Conservation (phyloP, 73 alveolate species). For the Stentor coeruleus region DNA sequence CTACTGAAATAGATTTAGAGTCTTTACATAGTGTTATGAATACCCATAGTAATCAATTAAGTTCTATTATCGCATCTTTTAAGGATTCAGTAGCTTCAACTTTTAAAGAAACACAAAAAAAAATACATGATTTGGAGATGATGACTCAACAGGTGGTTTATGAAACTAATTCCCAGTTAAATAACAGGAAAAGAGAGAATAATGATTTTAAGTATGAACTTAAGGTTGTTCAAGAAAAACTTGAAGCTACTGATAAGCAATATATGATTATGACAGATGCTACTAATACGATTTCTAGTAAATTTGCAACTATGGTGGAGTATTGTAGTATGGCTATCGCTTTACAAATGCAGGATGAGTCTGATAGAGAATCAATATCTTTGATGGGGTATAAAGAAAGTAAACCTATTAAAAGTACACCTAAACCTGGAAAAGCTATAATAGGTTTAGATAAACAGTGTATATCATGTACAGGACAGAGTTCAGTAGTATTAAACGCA, state of each 20-base stretch:
- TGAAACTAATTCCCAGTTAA: neutral
- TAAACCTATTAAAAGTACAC: neutral
- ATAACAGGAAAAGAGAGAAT: constrained; percentile 11
- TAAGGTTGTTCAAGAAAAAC: neutral
- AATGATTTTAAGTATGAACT: neutral
- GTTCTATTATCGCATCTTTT: no score
- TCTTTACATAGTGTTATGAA: no score
- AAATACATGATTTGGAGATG: neutral
- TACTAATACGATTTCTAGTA: neutral
- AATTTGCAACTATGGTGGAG: neutral
- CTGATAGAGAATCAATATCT: neutral
- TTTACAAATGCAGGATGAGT: neutral
- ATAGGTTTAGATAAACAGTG: constrained; percentile 39
- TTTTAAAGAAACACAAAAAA: no score
- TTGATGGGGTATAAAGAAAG: constrained; percentile 5
- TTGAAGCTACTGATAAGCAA: neutral
- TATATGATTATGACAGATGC: neutral
- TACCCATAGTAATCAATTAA: no score
- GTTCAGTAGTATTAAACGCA: constrained; percentile 33
- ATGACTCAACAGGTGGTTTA: constrained; percentile 1
- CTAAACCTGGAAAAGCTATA: neutral
- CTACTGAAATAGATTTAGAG: neutral
- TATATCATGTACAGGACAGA: constrained; percentile 38
- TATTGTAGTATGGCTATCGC: neutral
- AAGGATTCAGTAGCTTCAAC: no score